Base-by-base conservation (phyloP, 495 filamentous ascomycete species). In the Trichodelitschia bisporula region DNA sequence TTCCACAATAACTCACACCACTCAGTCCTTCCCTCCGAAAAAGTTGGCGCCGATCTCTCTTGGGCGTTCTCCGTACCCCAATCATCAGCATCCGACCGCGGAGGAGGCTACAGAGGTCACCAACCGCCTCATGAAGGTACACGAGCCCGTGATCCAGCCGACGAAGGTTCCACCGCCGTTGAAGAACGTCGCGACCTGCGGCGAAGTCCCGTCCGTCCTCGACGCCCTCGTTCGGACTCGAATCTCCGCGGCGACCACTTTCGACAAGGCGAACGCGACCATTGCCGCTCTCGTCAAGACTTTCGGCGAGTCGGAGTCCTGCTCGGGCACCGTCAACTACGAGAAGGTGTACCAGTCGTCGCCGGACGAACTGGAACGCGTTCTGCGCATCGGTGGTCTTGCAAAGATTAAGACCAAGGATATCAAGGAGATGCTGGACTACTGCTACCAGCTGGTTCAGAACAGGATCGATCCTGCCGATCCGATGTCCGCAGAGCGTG, bases 141-240 rank as follows among this genome's bases (percentile, higher is more conserved):
- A 93, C 42, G 75, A 72, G 1, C 52, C 67, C 24, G 59, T 75
- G 2, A 53, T 53, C 18, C 56, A 59, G 5, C 84, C 86, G 1
- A 51, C 65, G 11, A 64, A 53, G 1, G 69, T 86, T 11, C 78
- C 79, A 0, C 50, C 60, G 4, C 77, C 86, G 1, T 79, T 77
- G n/a, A 50, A 77, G 2, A 71, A 72, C 2, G 62, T 80, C 10
- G 66, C 82, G 12, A 84, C 83, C 1, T 97, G 86, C 40, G 86
- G 86, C 10, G 83, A 97, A 47, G 86, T 93, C 0, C 84, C 84
- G 0, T 84, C 71, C 13, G 69, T 93, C 1, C 59, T 97, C 0
- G 86, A 95, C 44, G 86, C 83, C 0, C 54, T 97, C 0, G 62
- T 92, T 15, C 64, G 82, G 15, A 91, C 82, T 0, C 44, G 72